Percentiles rank a stretch among this genome's conserved stretches.
These are phyloP conservation scores for Epichloe aotearoae DNA, from an alignment of 2,329 filamentous ascomycete genomes.

Conservation along the genomic window DNA sequence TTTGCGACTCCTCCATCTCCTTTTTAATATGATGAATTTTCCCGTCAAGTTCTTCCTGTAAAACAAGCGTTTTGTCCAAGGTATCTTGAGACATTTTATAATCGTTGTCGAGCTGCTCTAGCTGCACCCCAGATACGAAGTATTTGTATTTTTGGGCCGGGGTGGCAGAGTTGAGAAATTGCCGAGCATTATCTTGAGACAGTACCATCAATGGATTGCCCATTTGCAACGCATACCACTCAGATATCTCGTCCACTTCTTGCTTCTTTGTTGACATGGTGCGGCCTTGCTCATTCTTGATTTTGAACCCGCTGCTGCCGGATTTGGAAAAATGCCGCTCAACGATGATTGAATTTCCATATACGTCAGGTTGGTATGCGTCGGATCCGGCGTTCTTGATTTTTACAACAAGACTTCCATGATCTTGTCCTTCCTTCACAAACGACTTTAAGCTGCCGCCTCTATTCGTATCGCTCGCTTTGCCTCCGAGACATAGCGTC, in stretches of 20 bases:
- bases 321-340: constrained; percentile 73
- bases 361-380: constrained; percentile 71
- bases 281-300: constrained; percentile 60
- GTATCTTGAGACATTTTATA: constrained; percentile 74
- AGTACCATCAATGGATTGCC: constrained; percentile 95
- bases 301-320: constrained; percentile 70
- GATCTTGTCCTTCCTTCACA: constrained; percentile 78
- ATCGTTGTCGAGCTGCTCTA: constrained; percentile 84
- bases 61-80: constrained; percentile 47
- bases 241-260: constrained; percentile 84
- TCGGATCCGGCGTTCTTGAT: constrained; percentile 83
- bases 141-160: constrained; percentile 87
- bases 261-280: constrained; percentile 70
- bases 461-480: constrained; percentile 84
- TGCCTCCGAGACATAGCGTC: constrained; percentile 87
- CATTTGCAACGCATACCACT: constrained; percentile 86
- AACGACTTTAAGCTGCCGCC: constrained; percentile 80
- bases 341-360: constrained; percentile 75
- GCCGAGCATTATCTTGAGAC: constrained; percentile 86
- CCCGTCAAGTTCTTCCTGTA: constrained; percentile 23
- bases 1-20: constrained; percentile 44
- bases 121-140: constrained; percentile 85
- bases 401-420: constrained; percentile 62
- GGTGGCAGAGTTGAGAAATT: constrained; percentile 79
- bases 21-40: constrained; percentile 24